Evolutionary conservation across 2,329 filamentous ascomycete genomes (phyloP).

Genomic region (Cucurbitaria berberidis): DNA sequence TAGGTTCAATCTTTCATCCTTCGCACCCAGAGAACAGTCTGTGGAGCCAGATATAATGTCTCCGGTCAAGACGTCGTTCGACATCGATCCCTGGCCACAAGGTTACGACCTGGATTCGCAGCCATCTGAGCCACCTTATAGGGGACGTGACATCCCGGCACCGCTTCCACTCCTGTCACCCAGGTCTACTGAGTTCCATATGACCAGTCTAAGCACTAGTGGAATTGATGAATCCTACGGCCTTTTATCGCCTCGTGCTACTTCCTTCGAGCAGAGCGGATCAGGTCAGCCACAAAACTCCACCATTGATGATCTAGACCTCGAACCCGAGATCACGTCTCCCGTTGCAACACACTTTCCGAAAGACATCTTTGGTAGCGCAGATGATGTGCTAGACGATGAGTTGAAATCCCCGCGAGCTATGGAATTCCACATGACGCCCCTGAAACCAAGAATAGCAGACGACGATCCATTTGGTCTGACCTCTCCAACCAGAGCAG

Average conservation of each 20-base stretch:
- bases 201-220: constrained; percentile 11
- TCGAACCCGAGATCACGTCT: constrained; percentile 38
- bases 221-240: constrained; percentile 23
- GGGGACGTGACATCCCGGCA: constrained; percentile 14
- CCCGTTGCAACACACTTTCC: constrained; percentile 50
- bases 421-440: constrained; percentile 48
- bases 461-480: constrained; percentile 48
- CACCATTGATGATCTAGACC: background rate
- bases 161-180: constrained; percentile 33
- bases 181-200: constrained; percentile 30
- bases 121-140: constrained; percentile 11
- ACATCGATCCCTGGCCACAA: constrained; percentile 36
- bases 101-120: constrained; percentile 29
- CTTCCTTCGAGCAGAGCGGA: constrained; percentile 20
- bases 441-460: constrained; percentile 38
- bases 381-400: constrained; percentile 42
- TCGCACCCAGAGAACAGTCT: constrained; percentile 19
- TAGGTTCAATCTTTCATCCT: constrained; percentile 33
- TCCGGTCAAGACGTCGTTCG: constrained; percentile 40
- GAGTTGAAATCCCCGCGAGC: constrained; percentile 46
- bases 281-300: constrained; percentile 1
- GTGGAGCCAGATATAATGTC: constrained; percentile 32
- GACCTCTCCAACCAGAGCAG: constrained; percentile 50
- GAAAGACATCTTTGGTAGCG: constrained; percentile 34
- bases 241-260: constrained; percentile 27